Percentiles rank a stretch among this genome's conserved stretches.
Conservation (phyloP, 140 eudicot species). For the Eryngium alpinum region DNA sequence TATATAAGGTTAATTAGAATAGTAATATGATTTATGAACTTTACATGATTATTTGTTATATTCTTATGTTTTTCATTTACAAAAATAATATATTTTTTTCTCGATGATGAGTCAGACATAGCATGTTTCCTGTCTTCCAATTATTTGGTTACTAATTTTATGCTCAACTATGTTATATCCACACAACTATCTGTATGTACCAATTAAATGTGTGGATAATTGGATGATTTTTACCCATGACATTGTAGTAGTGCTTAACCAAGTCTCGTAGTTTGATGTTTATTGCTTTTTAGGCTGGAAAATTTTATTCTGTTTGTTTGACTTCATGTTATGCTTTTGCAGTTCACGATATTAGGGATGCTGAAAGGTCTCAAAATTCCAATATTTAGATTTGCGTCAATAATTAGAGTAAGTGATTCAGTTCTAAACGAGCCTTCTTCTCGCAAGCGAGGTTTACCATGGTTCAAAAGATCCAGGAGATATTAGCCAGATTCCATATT, state of each 20-base stretch:
- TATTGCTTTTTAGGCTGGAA: constrained; percentile 59
- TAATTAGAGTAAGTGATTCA: constrained; percentile 79
- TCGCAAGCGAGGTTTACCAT: constrained; percentile 93
- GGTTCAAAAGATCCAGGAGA: constrained; percentile 93
- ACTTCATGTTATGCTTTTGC: constrained; percentile 45
- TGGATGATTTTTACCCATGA: neutral
- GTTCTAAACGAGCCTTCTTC: constrained; percentile 55
- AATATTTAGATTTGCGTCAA: constrained; percentile 86
- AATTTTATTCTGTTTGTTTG: constrained; percentile 88
- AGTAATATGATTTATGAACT: too few species aligned
- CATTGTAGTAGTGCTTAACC: neutral
- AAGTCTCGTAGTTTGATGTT: neutral
- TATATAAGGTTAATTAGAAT: too few species aligned
- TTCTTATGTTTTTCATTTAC: too few species aligned
- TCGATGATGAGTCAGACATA: neutral
- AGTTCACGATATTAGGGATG: constrained; percentile 16
- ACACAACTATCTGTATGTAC: neutral
- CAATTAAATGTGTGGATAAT: neutral
- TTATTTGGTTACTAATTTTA: neutral
- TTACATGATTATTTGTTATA: too few species aligned
- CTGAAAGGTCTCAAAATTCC: constrained; percentile 88
- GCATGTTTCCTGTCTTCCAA: neutral
- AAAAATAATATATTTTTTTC: too few species aligned
- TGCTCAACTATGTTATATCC: neutral
- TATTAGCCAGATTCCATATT: constrained; percentile 73